These are phyloP conservation scores for Neurospora hispaniola DNA, from an alignment of 495 filamentous ascomycete genomes.

Conservation along the genomic window DNA sequence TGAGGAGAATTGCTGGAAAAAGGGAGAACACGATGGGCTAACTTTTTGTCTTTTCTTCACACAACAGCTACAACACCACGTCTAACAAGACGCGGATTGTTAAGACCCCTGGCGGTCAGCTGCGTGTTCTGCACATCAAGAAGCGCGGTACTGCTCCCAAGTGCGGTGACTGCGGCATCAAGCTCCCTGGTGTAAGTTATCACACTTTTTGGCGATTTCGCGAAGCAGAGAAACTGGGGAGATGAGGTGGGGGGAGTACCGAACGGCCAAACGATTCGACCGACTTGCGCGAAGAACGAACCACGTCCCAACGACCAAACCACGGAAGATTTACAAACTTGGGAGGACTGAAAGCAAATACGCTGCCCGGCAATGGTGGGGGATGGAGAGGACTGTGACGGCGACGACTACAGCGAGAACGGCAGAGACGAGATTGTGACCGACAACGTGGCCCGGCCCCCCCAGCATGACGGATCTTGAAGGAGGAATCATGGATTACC, in stretches of 20 bases:
- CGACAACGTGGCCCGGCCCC: background rate
- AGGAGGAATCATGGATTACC: background rate
- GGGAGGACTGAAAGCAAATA: background rate
- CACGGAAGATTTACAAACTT: background rate
- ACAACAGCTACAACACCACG: constrained; percentile 78
- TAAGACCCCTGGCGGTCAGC: constrained; percentile 90
- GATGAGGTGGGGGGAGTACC: background rate
- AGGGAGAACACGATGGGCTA: constrained; percentile 11
- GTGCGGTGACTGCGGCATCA: constrained; percentile 96
- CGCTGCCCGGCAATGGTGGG: background rate
- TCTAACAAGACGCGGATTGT: constrained; percentile 94
- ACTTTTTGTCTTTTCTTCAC: constrained; percentile 2
- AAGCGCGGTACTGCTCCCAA: constrained; percentile 94
- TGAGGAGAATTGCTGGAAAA: constrained; percentile 3
- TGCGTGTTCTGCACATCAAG: constrained; percentile 96
- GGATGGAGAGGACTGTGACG: background rate
- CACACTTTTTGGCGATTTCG: background rate
- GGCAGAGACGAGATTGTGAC: constrained; percentile 1
- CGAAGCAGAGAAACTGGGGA: background rate
- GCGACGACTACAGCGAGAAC: background rate
- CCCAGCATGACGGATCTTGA: background rate
- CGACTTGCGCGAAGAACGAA: background rate
- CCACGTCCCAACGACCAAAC: background rate
- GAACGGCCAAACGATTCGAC: background rate
- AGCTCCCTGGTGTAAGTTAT: constrained; percentile 81